These are phyloP conservation scores for Starmerella floricola DNA, from an alignment of 805 yeast genomes.

Conservation along the genomic window DNA sequence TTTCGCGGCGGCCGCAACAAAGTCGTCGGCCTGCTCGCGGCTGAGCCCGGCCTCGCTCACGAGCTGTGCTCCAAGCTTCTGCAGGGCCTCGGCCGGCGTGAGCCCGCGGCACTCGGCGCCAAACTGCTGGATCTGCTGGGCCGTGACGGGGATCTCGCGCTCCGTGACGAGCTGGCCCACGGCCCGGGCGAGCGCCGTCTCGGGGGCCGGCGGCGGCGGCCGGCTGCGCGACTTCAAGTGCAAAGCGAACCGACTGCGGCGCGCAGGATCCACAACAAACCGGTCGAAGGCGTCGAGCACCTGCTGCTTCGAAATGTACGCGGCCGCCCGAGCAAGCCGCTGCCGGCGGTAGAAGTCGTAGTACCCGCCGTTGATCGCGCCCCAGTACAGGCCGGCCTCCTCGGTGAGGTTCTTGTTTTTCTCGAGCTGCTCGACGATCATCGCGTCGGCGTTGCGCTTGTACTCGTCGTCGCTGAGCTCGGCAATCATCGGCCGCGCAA, in stretches of 20 bases:
- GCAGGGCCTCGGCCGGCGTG: conserved; percentile 16
- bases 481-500: conserved; percentile 35
- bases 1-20: conserved; percentile 18
- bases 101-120: conserved; percentile 16
- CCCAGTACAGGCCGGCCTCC: conserved; percentile 56
- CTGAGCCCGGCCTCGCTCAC: conserved; percentile 19
- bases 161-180: conserved; percentile 26
- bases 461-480: conserved; percentile 54
- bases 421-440: conserved; percentile 52
- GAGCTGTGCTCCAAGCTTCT: conserved; percentile 5
- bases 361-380: conserved; percentile 58
- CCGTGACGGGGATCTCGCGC: conserved; percentile 19
- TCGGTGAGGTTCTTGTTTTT: conserved; percentile 68
- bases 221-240: conserved; percentile 48
- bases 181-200: conserved; percentile 21
- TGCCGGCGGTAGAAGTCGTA: conserved; percentile 58
- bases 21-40: conserved; percentile 24
- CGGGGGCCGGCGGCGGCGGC: conserved; percentile 9
- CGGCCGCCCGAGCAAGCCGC: conserved; percentile 45
- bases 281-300: conserved; percentile 43
- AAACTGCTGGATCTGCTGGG: conserved; percentile 15
- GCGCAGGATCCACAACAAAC: conserved; percentile 33
- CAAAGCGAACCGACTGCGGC: conserved; percentile 38
- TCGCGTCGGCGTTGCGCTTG: conserved; percentile 53
- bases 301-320: conserved; percentile 43